phyloP scores from a whole-genome alignment of 2,329 filamentous ascomycete species.

The Fusarium sp. region DNA sequence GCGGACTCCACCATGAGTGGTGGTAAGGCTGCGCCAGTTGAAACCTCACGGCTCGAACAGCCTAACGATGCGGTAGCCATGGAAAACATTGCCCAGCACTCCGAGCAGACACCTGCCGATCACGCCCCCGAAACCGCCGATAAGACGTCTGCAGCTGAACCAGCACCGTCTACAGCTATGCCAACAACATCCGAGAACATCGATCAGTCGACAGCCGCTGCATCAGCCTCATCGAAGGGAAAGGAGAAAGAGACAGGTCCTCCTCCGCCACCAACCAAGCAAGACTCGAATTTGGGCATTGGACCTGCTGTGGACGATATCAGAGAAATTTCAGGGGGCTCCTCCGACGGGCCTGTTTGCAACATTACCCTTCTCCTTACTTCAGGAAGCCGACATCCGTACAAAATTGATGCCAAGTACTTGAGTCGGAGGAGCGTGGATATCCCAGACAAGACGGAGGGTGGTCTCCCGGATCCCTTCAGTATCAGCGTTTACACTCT shows the following conservation, averaged over 20 bases:
- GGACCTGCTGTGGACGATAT: conserved; percentile 59
- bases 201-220: conserved; percentile 35
- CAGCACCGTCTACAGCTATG: conserved; percentile 30
- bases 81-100: conserved; percentile 50
- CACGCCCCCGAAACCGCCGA: conserved; percentile 34
- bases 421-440: conserved; percentile 82
- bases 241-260: conserved; percentile 52
- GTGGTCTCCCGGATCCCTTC: conserved; percentile 78
- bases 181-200: conserved; percentile 36
- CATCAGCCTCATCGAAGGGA: conserved; percentile 48
- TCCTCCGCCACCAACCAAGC: conserved; percentile 48
- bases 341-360: conserved; percentile 61
- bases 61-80: conserved; percentile 55
- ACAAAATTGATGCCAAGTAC: conserved; percentile 90
- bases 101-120: conserved; percentile 33
- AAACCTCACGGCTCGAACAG: conserved; percentile 50
- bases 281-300: conserved; percentile 57
- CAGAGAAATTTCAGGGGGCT: conserved; percentile 49
- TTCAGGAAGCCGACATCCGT: conserved; percentile 85
- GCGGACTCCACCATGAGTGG: conserved; percentile 51
- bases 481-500: conserved; percentile 93
- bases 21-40: conserved; percentile 47
- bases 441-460: conserved; percentile 73
- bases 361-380: conserved; percentile 87
- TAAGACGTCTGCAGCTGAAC: conserved; percentile 30